Evolutionary conservation across 164 flowering plant species (phyloP).

Genomic region (Vitis amurensis): DNA sequence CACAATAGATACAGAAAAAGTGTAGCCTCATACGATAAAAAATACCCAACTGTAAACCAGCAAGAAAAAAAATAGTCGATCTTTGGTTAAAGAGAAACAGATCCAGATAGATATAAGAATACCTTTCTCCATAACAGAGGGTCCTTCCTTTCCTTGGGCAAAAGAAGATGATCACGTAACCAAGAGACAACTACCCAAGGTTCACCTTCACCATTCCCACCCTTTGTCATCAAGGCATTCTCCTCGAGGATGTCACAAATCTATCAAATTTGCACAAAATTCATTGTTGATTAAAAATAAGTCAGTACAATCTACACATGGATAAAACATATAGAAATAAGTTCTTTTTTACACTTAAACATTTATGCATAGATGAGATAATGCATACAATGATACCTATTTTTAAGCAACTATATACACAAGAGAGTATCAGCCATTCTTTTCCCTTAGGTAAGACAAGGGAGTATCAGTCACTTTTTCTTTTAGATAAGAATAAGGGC

Average conservation of each 20-base stretch:
- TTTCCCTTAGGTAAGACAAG: too few species aligned
- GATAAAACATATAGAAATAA: not conserved
- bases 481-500: too few species aligned
- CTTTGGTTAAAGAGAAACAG: not conserved
- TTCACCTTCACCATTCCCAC: constrained; percentile 45
- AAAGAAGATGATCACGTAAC: constrained; percentile 88
- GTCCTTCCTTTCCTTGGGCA: constrained; percentile 80
- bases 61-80: not conserved
- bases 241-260: constrained; percentile 96
- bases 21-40: not conserved
- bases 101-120: constrained; percentile 9
- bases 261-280: constrained; percentile 33
- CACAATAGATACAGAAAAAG: too few species aligned
- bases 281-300: not conserved
- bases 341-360: not conserved
- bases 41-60: not conserved
- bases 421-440: not conserved
- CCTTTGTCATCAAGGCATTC: constrained; percentile 58
- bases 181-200: constrained; percentile 88
- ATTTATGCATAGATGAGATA: not conserved
- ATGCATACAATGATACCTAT: too few species aligned
- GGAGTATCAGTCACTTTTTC: too few species aligned
- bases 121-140: constrained; percentile 85
- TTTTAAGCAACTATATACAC: not conserved
- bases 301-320: not conserved